These are phyloP conservation scores for Blastobotrys aristatus DNA, from an alignment of 1,139 yeast species.

Conservation along the genomic window DNA sequence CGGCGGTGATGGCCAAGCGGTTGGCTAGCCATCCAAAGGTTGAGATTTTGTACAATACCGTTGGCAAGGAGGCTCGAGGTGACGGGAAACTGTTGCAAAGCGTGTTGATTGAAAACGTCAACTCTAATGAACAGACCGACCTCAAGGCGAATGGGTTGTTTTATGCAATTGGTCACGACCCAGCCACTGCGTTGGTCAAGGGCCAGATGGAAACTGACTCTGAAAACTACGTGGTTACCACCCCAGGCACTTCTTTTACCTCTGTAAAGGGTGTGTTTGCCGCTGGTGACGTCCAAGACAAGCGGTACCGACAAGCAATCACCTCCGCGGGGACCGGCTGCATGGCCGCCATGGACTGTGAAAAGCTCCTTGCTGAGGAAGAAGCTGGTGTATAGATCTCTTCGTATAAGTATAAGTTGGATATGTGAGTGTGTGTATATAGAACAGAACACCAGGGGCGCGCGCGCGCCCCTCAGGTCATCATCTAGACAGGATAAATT, in stretches of 20 bases:
- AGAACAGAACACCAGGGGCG: no score
- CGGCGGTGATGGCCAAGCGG: constrained; percentile 94
- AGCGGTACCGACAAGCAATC: constrained; percentile 95
- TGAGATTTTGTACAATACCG: constrained; percentile 85
- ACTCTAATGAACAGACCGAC: constrained; percentile 62
- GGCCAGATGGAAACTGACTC: constrained; percentile 81
- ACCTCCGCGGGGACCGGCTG: constrained; percentile 99
- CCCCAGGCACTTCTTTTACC: constrained; percentile 83
- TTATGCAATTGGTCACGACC: constrained; percentile 96
- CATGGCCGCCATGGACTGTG: constrained; percentile 98
- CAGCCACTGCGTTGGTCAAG: constrained; percentile 80
- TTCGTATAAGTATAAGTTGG: no score
- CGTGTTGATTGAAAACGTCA: constrained; percentile 53
- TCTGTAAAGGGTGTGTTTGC: constrained; percentile 93
- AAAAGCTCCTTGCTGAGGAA: constrained; percentile 66
- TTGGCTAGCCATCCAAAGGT: constrained; percentile 77
- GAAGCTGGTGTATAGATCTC: constrained; percentile 12
- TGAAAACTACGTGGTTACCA: constrained; percentile 79
- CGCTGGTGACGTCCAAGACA: constrained; percentile 99
- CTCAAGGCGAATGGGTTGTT: constrained; percentile 85
- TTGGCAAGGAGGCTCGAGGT: constrained; percentile 84
- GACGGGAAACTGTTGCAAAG: constrained; percentile 56
- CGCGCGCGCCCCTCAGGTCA: no score
- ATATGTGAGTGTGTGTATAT: no score
- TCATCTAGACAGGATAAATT: no score